Evolutionary conservation across 305 asterid genomes (phyloP).

Genomic region (Nicotiana rustica): DNA sequence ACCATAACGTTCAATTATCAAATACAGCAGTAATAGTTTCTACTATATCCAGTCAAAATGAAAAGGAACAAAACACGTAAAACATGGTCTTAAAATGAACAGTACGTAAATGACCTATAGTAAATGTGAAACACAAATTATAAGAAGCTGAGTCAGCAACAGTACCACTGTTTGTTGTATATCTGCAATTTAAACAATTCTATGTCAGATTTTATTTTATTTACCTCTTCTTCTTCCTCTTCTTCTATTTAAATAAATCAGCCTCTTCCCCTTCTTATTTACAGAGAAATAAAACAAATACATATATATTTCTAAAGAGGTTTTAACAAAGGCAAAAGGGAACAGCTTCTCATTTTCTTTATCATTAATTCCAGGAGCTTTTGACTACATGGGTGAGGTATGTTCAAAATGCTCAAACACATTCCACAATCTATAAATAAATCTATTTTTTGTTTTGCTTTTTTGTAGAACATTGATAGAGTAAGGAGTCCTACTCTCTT

Average conservation of each 20-base stretch:
- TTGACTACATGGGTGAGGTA: conserved; percentile 66
- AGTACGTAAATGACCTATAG: neutral
- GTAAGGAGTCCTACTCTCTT: neutral
- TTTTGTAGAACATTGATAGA: neutral
- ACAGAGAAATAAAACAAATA: neutral
- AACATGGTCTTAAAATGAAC: neutral
- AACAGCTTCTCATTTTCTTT: neutral
- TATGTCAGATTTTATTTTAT: conserved; percentile 45
- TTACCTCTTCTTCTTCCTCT: neutral
- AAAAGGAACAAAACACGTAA: neutral
- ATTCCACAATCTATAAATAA: neutral
- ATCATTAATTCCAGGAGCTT: neutral
- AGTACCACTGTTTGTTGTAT: conserved; percentile 40
- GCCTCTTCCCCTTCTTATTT: neutral
- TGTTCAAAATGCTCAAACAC: conserved; percentile 19
- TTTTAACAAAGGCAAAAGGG: neutral
- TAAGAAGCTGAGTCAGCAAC: conserved; percentile 58
- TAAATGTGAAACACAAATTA: conserved; percentile 34
- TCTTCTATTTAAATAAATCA: conserved; percentile 33
- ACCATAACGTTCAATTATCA: neutral
- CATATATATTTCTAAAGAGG: neutral
- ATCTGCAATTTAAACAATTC: conserved; percentile 35
- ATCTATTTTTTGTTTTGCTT: neutral
- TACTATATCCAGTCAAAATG: neutral
- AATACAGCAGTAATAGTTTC: neutral